Conservation (phyloP, 768 basidiomycete genomes). For the Ramaria sp. region DNA sequence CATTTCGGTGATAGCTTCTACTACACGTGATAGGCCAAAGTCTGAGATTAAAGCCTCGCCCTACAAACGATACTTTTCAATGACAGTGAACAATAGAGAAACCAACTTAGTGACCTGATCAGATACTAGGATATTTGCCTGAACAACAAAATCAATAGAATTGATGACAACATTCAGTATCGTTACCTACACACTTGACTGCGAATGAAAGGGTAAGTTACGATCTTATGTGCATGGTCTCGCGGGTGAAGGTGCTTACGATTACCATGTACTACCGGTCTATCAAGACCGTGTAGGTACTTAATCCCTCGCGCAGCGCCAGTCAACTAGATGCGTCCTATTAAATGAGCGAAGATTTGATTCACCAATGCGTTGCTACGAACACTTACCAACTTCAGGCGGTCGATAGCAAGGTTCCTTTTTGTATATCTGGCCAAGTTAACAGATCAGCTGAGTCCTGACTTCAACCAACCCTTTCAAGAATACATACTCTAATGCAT, state of each 20-base stretch:
- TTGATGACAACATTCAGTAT: neutral
- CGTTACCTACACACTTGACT: slow-evolving; percentile 53
- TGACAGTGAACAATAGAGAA: neutral
- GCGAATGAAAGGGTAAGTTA: neutral
- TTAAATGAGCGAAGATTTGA: neutral
- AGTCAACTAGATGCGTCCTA: slow-evolving; percentile 25
- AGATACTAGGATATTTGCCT: slow-evolving; percentile 52
- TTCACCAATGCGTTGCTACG: neutral
- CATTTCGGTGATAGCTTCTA: slow-evolving; percentile 45
- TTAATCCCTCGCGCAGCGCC: slow-evolving; percentile 47
- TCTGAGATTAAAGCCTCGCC: slow-evolving; percentile 47
- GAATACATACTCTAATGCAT: slow-evolving; percentile 36
- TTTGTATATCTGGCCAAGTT: slow-evolving; percentile 31
- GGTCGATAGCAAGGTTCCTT: slow-evolving; percentile 26
- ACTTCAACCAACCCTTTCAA: neutral
- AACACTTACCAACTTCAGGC: slow-evolving; percentile 30
- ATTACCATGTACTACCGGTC: slow-evolving; percentile 43
- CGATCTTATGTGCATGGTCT: neutral
- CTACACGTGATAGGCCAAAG: slow-evolving; percentile 53
- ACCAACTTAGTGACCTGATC: slow-evolving; percentile 25
- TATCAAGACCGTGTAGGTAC: slow-evolving; percentile 40
- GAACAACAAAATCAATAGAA: slow-evolving; percentile 1
- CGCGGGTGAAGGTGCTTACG: slow-evolving; percentile 26
- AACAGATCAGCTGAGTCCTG: neutral
- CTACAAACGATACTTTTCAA: slow-evolving; percentile 19